A percentile compares a stretch with the other conserved stretches of the same genome.
These are phyloP conservation scores for Borovskyia barvae DNA, from an alignment of 208 protist species.

Conservation along the genomic window DNA sequence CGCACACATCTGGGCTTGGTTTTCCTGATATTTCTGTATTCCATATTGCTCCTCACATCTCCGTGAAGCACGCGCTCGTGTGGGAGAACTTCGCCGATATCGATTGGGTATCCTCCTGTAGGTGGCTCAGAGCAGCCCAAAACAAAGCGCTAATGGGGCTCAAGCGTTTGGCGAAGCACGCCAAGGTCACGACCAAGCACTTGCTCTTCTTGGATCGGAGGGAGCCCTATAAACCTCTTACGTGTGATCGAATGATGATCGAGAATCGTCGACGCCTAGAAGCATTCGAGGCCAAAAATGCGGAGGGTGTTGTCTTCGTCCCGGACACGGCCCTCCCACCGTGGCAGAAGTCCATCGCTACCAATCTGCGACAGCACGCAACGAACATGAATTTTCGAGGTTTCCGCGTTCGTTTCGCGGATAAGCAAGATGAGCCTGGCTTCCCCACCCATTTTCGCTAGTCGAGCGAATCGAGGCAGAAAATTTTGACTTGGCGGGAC, in stretches of 20 bases:
- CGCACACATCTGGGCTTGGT: too few species aligned
- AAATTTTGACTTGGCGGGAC: too few species aligned
- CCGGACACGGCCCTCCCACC: slow-evolving; percentile 67
- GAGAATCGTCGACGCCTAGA: slow-evolving; percentile 55
- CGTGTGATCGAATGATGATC: slow-evolving; percentile 58
- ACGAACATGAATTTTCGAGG: slow-evolving; percentile 65
- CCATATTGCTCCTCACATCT: not conserved
- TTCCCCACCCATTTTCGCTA: slow-evolving; percentile 85
- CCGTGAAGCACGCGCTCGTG: not conserved
- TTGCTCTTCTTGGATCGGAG: slow-evolving; percentile 27
- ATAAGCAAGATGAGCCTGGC: slow-evolving; percentile 78
- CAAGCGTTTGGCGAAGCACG: slow-evolving; percentile 34
- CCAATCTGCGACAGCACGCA: slow-evolving; percentile 30
- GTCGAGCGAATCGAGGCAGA: too few species aligned
- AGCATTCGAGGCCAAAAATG: slow-evolving; percentile 57
- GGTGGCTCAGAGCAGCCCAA: not conserved
- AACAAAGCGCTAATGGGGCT: slow-evolving; percentile 16
- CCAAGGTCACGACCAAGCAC: slow-evolving; percentile 50
- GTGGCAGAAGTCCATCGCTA: slow-evolving; percentile 60
- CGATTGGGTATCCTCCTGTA: not conserved
- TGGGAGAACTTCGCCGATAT: too few species aligned
- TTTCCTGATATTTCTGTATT: slow-evolving; percentile 5
- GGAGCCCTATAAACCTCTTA: slow-evolving; percentile 70
- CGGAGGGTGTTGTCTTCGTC: slow-evolving; percentile 77
- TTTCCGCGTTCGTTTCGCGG: slow-evolving; percentile 67